Evolutionary conservation across 306 rosid genomes (phyloP).

Genomic region (Glycyrrhiza uralensis): DNA sequence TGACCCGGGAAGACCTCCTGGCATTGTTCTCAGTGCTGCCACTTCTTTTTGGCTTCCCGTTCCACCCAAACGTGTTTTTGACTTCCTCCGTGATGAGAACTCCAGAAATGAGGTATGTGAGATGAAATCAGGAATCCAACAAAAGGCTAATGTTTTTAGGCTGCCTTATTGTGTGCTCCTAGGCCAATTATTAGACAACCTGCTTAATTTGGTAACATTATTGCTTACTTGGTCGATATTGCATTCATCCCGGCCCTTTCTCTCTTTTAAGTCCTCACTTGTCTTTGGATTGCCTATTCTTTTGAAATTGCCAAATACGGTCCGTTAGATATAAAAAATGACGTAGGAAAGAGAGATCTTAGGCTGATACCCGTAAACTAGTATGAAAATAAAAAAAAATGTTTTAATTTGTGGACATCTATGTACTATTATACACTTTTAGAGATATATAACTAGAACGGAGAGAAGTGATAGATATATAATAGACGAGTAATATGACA

Average conservation of each 20-base stretch:
- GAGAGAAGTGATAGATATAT: too few species aligned
- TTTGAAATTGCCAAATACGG: slow-evolving; percentile 13
- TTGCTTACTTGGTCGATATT: not conserved
- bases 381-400: too few species aligned
- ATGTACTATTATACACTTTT: too few species aligned
- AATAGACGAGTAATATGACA: too few species aligned
- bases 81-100: slow-evolving; percentile 86
- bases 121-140: not conserved
- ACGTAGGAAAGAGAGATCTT: too few species aligned
- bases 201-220: not conserved
- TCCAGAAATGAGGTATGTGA: slow-evolving; percentile 78
- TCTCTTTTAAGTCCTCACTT: not conserved
- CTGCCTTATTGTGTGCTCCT: not conserved
- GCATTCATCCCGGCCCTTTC: not conserved
- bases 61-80: slow-evolving; percentile 77
- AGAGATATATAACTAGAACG: too few species aligned
- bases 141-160: not conserved
- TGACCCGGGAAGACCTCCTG: slow-evolving; percentile 95
- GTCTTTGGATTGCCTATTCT: not conserved
- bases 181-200: not conserved
- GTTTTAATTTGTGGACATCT: too few species aligned
- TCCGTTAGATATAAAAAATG: not conserved
- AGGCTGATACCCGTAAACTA: too few species aligned
- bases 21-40: slow-evolving; percentile 92
- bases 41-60: slow-evolving; percentile 98